phyloP scores from a whole-genome alignment of 2,329 filamentous ascomycete genomes.

The Fusarium irregulare region DNA sequence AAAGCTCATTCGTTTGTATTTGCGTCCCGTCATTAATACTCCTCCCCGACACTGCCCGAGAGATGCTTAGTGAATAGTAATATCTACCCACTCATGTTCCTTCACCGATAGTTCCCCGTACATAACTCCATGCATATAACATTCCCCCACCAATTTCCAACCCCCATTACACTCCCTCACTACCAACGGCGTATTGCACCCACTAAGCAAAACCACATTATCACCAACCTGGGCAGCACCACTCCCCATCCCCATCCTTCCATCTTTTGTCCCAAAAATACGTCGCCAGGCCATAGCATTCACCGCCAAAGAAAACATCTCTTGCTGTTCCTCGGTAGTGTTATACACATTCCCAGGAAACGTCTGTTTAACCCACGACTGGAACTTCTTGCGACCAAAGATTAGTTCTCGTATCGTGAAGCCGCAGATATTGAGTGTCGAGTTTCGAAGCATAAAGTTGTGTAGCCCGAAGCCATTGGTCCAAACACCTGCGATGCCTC shows the following conservation, averaged over 20 bases:
- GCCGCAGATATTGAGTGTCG: not conserved
- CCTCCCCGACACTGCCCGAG: too few relatives aligned
- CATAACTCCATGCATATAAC: slow-evolving; percentile 20
- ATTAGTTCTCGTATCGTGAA: not conserved
- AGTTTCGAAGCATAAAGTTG: slow-evolving; percentile 1
- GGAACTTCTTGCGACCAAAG: not conserved
- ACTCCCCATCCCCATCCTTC: slow-evolving; percentile 7
- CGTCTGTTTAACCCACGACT: not conserved
- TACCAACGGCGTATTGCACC: not conserved
- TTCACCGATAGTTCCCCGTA: slow-evolving; percentile 7
- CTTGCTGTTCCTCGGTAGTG: not conserved
- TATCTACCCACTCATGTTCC: not conserved
- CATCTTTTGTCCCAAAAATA: not conserved
- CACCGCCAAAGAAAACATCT: not conserved
- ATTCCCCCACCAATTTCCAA: slow-evolving; percentile 1
- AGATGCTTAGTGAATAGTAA: slow-evolving; percentile 1
- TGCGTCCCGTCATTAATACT: too few relatives aligned
- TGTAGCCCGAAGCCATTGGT: not conserved
- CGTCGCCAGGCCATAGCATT: slow-evolving; percentile 15
- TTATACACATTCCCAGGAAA: not conserved
- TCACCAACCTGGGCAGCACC: not conserved
- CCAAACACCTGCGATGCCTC: not conserved
- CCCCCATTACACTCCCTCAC: fast-evolving
- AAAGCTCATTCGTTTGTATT: too few relatives aligned
- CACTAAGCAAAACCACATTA: not conserved